phyloP scores from a whole-genome alignment of 306 rosid species.

The Purshia tridentata region DNA sequence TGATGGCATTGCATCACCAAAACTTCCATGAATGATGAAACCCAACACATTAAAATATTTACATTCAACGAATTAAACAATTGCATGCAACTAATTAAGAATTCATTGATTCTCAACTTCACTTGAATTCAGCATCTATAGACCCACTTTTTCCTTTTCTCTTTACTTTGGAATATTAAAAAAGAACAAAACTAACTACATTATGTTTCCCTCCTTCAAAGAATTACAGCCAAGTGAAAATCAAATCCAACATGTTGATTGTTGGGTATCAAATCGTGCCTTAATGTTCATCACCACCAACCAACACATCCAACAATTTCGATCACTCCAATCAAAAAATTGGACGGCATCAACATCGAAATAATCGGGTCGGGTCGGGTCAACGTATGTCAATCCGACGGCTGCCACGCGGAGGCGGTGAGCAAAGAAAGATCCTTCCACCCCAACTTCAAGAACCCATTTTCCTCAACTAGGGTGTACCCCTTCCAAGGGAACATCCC shows the following conservation, averaged over 20 bases:
- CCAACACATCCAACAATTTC: too few relatives aligned
- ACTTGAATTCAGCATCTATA: slow-evolving; percentile 2
- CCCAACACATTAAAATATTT: too few relatives aligned
- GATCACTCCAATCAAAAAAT: too few relatives aligned
- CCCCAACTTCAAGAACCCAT: slow-evolving; percentile 77
- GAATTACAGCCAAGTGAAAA: slow-evolving; percentile 21
- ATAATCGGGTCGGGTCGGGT: background rate
- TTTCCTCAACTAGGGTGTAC: slow-evolving; percentile 84
- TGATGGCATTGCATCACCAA: slow-evolving; percentile 1
- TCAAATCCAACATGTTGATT: background rate
- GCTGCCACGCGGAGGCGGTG: slow-evolving; percentile 98
- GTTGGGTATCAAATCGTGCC: too few relatives aligned
- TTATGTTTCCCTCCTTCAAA: slow-evolving; percentile 6
- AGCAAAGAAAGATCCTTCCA: slow-evolving; percentile 93
- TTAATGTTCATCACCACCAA: too few relatives aligned
- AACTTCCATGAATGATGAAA: background rate
- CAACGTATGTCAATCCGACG: slow-evolving; percentile 45
- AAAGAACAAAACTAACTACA: slow-evolving; percentile 13
- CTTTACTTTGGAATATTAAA: background rate
- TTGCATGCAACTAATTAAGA: background rate
- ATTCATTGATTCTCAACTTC: background rate
- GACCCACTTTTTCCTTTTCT: background rate
- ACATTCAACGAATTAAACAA: background rate
- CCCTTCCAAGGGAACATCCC: slow-evolving; percentile 99
- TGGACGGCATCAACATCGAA: background rate